Percentiles rank a stretch among this genome's conserved stretches.
phyloP scores from a whole-genome alignment of 257 asterid genomes.

The Plantago major region DNA sequence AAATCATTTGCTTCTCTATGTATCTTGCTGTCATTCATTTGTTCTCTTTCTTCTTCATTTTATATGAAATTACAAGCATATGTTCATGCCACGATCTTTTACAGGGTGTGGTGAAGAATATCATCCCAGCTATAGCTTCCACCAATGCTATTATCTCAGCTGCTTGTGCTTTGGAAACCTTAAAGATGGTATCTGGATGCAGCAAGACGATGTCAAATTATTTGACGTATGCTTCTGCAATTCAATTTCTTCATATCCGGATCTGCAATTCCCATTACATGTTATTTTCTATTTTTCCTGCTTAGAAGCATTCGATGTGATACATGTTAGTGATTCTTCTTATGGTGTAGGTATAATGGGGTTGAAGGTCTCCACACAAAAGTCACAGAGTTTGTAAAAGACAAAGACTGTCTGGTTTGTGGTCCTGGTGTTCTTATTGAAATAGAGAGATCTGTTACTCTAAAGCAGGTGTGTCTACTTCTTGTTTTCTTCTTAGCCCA shows the following conservation, averaged over 20 bases:
- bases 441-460: slow-evolving; percentile 66
- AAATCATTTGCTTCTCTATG: background rate
- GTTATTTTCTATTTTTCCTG: background rate
- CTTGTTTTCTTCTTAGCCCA: slow-evolving; percentile 9
- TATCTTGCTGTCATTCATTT: background rate
- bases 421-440: slow-evolving; percentile 98
- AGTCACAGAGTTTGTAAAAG: slow-evolving; percentile 85
- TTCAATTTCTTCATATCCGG: background rate
- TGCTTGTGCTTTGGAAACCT: slow-evolving; percentile 94
- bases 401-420: slow-evolving; percentile 83
- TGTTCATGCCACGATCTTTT: slow-evolving; percentile 7
- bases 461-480: slow-evolving; percentile 56
- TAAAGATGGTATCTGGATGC: slow-evolving; percentile 94
- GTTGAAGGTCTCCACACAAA: slow-evolving; percentile 93
- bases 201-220: slow-evolving; percentile 81
- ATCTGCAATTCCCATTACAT: background rate
- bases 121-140: slow-evolving; percentile 97
- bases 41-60: background rate
- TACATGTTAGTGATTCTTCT: background rate
- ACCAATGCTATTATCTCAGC: slow-evolving; percentile 96
- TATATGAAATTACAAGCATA: background rate
- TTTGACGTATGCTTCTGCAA: slow-evolving; percentile 54
- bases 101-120: slow-evolving; percentile 98
- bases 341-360: slow-evolving; percentile 65
- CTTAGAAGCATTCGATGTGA: background rate